phyloP scores from a whole-genome alignment of 139 green algal species.

The Ulvella scutata region DNA sequence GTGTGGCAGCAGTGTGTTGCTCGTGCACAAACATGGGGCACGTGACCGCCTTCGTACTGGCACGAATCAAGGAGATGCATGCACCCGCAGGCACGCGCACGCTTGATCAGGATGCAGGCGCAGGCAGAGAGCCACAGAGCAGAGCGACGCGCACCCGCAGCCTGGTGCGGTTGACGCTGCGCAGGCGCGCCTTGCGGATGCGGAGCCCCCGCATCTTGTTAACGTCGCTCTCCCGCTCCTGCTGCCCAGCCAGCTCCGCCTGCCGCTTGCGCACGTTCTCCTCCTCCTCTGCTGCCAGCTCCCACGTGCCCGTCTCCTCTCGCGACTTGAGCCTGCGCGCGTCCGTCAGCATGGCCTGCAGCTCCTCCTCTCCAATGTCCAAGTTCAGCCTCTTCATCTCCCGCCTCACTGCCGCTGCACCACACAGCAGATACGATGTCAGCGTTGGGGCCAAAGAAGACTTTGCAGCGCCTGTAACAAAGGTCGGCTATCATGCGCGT shows the following conservation, averaged over 20 bases:
- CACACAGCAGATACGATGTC: background rate
- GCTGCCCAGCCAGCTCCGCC: background rate
- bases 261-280: conserved; percentile 1
- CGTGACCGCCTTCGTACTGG: too few species aligned
- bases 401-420: conserved; percentile 6
- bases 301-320: background rate
- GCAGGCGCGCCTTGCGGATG: background rate
- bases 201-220: background rate
- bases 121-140: too few species aligned
- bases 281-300: background rate
- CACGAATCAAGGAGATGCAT: too few species aligned
- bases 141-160: too few species aligned
- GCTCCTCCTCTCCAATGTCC: conserved; percentile 10
- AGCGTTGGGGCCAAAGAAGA: background rate
- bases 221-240: background rate
- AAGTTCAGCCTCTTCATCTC: conserved; percentile 6
- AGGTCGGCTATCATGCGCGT: background rate
- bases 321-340: background rate
- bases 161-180: background rate
- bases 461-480: background rate
- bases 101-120: too few species aligned
- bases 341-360: conserved; percentile 9
- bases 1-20: too few species aligned
- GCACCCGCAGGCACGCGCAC: too few species aligned
- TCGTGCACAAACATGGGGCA: too few species aligned